Evolutionary conservation across 208 protist genomes (phyloP).

Genomic region (Trichomonas gallinae): DNA sequence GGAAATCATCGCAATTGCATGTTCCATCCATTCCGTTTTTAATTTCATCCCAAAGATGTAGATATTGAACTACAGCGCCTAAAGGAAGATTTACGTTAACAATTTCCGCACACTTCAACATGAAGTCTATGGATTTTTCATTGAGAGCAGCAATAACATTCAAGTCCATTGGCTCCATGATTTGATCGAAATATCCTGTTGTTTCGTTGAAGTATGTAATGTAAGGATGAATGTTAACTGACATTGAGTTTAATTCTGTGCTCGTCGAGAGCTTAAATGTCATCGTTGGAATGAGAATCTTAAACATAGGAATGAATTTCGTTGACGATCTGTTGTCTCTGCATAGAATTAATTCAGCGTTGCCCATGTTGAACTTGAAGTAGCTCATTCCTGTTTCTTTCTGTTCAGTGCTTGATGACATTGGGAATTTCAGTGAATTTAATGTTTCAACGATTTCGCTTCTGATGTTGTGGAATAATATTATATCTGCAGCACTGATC

Average conservation of each 20-base stretch:
- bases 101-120: not conserved
- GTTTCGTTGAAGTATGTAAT: constrained; percentile 1
- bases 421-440: not conserved
- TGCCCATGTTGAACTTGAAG: not conserved
- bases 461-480: not conserved
- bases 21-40: not conserved
- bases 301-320: not conserved
- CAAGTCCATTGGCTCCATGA: not conserved
- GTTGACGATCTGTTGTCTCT: not conserved
- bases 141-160: not conserved
- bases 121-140: not conserved
- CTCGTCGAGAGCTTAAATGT: not conserved
- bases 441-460: not conserved
- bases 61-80: not conserved
- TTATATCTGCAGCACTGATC: not conserved
- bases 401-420: not conserved
- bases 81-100: not conserved
- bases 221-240: not conserved
- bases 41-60: not conserved
- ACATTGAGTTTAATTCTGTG: not conserved
- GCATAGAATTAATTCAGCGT: not conserved
- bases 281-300: not conserved
- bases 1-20: not conserved
- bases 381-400: not conserved
- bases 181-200: not conserved